Evolutionary conservation across 164 flowering plant genomes (phyloP).

Genomic region (Sextonia rubra): DNA sequence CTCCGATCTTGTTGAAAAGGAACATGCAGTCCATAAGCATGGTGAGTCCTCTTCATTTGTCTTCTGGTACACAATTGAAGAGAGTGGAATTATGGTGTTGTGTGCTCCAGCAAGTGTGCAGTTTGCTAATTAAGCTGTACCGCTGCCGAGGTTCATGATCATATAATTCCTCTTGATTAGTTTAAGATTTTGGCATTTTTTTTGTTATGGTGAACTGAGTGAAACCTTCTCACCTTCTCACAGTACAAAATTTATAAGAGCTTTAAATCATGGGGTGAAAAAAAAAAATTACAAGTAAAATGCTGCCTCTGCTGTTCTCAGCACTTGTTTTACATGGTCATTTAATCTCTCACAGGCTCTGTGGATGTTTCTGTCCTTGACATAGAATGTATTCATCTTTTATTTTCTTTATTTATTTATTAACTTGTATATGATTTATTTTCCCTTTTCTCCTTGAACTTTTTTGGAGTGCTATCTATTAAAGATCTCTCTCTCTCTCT

Average conservation of each 20-base stretch:
- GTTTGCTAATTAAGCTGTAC: too few relatives aligned
- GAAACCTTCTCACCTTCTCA: too few relatives aligned
- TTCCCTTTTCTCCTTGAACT: background rate
- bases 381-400: background rate
- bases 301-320: background rate
- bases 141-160: too few relatives aligned
- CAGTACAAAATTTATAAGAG: too few relatives aligned
- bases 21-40: constrained; percentile 55
- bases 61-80: background rate
- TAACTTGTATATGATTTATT: background rate
- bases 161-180: too few relatives aligned
- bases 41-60: constrained; percentile 35
- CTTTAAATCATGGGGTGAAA: too few relatives aligned
- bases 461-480: background rate
- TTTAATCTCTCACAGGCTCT: background rate
- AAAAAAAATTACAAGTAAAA: too few relatives aligned
- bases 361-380: background rate
- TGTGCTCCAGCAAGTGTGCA: too few relatives aligned
- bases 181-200: too few relatives aligned
- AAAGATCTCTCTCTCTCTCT: too few relatives aligned
- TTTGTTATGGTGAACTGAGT: too few relatives aligned
- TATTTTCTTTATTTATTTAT: background rate
- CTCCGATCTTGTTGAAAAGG: constrained; percentile 95
- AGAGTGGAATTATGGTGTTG: background rate
- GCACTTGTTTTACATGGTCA: background rate